phyloP scores from a whole-genome alignment of 2,329 filamentous ascomycete species.

The Dactylonectria estremocensis region DNA sequence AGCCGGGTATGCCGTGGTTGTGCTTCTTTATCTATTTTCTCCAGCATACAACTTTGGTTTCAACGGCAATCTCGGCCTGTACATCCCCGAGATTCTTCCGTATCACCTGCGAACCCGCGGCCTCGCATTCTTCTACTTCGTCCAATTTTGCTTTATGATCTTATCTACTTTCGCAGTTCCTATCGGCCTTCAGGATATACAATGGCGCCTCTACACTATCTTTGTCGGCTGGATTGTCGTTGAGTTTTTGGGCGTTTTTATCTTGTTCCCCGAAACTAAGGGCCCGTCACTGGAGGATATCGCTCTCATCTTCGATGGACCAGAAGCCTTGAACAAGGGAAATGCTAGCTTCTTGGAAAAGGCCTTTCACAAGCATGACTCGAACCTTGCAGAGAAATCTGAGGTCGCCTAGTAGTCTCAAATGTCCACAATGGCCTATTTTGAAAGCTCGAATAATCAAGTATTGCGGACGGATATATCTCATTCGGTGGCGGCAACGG shows the following conservation, averaged over 20 bases:
- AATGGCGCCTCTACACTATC: slow-evolving; percentile 17
- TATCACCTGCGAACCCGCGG: slow-evolving; percentile 46
- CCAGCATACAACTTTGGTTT: slow-evolving; percentile 28
- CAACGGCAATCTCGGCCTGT: not conserved
- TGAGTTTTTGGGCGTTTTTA: slow-evolving; percentile 9
- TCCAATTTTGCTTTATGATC: slow-evolving; percentile 4
- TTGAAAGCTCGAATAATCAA: too few relatives aligned
- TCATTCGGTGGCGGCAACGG: too few relatives aligned
- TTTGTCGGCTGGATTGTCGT: slow-evolving; percentile 19
- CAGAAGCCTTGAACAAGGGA: not conserved
- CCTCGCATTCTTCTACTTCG: slow-evolving; percentile 7
- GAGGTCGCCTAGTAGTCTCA: too few relatives aligned
- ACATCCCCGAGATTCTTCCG: slow-evolving; percentile 52
- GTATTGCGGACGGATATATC: too few relatives aligned
- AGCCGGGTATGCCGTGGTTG: slow-evolving; percentile 46
- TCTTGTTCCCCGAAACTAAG: slow-evolving; percentile 23
- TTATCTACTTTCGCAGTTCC: slow-evolving; percentile 26
- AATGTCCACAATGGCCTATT: too few relatives aligned
- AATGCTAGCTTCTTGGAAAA: too few relatives aligned
- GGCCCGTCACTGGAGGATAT: slow-evolving; percentile 25
- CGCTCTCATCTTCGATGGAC: slow-evolving; percentile 18
- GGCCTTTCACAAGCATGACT: too few relatives aligned
- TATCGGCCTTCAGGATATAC: slow-evolving; percentile 12
- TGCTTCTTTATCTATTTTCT: slow-evolving; percentile 54
- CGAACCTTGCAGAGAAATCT: too few relatives aligned